Conservation (phyloP, 139 green algal species). For the Gonium pectorale region DNA sequence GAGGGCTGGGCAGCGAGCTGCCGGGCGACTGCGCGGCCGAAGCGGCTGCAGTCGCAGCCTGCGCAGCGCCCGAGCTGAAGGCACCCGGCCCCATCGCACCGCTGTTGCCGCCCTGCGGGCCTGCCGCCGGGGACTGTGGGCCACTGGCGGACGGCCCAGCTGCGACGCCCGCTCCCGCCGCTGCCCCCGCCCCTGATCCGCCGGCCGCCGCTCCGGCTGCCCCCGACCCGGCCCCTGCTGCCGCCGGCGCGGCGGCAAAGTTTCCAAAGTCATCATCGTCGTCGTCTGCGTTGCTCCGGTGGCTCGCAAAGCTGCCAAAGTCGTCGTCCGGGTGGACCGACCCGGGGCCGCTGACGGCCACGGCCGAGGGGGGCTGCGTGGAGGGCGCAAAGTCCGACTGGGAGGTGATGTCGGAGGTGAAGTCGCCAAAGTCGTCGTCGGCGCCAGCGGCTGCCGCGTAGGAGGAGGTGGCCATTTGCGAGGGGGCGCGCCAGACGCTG, state of each 20-base stretch:
- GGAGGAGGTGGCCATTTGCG: slow-evolving; percentile 38
- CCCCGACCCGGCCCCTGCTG: neutral
- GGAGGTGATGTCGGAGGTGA: slow-evolving; percentile 43
- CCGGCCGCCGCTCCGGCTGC: neutral
- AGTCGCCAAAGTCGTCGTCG: slow-evolving; percentile 48
- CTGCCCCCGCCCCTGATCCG: neutral
- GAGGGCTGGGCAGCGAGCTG: neutral
- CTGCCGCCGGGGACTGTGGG: too few relatives aligned
- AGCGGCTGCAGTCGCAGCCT: too few relatives aligned
- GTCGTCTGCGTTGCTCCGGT: slow-evolving; percentile 42
- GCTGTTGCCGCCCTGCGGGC: too few relatives aligned
- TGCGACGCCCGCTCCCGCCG: neutral
- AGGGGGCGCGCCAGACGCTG: slow-evolving; percentile 33
- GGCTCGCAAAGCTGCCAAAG: slow-evolving; percentile 42
- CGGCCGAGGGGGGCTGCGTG: slow-evolving; percentile 40
- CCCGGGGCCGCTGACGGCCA: slow-evolving; percentile 34
- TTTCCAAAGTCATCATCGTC: slow-evolving; percentile 44
- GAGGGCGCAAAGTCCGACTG: slow-evolving; percentile 39
- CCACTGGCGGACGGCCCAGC: too few relatives aligned
- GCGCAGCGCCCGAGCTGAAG: too few relatives aligned
- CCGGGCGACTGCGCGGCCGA: too few relatives aligned
- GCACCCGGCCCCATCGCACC: too few relatives aligned
- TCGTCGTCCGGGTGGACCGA: slow-evolving; percentile 39
- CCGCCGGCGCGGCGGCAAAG: slow-evolving; percentile 14
- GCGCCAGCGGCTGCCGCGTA: slow-evolving; percentile 34